Conservation (phyloP, 73 alveolate genomes). For the Paramecium sexaurelia region DNA sequence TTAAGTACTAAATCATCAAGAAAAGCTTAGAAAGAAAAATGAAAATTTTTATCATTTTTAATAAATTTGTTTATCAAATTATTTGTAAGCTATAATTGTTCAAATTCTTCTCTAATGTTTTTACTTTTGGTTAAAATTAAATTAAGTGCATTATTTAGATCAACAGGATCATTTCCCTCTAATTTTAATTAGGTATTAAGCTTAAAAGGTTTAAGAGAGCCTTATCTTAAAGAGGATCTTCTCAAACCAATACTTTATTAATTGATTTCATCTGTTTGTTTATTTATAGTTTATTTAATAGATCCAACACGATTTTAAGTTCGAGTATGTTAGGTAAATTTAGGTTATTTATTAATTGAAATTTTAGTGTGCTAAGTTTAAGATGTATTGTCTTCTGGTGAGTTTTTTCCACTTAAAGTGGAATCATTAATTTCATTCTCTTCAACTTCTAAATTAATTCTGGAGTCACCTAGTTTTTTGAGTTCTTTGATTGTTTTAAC, state of each 20-base stretch:
- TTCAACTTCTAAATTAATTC: background rate
- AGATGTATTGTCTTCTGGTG: slow-evolving; percentile 37
- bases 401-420: slow-evolving; percentile 27
- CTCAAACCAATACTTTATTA: background rate
- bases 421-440: slow-evolving; percentile 17
- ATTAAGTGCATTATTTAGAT: background rate
- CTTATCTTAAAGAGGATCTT: slow-evolving; percentile 4
- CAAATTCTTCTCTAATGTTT: background rate
- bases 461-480: slow-evolving; percentile 25
- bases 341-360: background rate
- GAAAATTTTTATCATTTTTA: slow-evolving; percentile 34
- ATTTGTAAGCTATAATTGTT: slow-evolving; percentile 20
- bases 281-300: background rate
- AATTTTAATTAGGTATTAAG: background rate
- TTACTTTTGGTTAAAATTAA: background rate
- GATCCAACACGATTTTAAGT: background rate
- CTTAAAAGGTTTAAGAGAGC: background rate
- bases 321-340: background rate
- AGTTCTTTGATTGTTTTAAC: slow-evolving; percentile 57
- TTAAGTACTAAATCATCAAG: background rate
- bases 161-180: slow-evolving; percentile 13
- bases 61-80: slow-evolving; percentile 11
- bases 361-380: slow-evolving; percentile 37
- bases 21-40: background rate
- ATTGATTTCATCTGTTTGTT: background rate